A percentile compares a stretch with the other conserved stretches of the same genome.
Conservation (phyloP, 2,329 filamentous ascomycete genomes). For the Fusarium sp. region DNA sequence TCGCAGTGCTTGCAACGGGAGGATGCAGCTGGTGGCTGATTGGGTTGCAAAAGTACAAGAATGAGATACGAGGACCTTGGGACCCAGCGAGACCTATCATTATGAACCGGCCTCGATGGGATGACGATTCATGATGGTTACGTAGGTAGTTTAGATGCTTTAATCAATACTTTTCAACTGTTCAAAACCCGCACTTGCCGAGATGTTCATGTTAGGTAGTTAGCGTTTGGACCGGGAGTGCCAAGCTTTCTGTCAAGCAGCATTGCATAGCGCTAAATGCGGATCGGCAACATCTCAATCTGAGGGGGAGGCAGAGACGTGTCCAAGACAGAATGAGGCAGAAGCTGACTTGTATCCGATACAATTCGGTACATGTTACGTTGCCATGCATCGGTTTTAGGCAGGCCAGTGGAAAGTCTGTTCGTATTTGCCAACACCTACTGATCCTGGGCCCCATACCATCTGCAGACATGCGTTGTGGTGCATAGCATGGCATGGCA, state of each 20-base stretch:
- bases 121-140: slow-evolving; percentile 43
- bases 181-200: background rate
- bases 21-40: slow-evolving; percentile 99
- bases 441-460: background rate
- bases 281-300: background rate
- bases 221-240: background rate
- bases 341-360: background rate
- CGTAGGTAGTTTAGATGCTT: background rate
- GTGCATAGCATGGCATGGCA: background rate
- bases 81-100: slow-evolving; percentile 92
- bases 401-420: background rate
- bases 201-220: background rate
- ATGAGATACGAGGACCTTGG: slow-evolving; percentile 98
- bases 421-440: slow-evolving; percentile 6
- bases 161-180: background rate
- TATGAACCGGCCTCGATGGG: slow-evolving; percentile 68
- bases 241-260: slow-evolving; percentile 15
- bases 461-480: background rate
- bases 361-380: slow-evolving; percentile 2
- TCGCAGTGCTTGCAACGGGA: slow-evolving; percentile 82
- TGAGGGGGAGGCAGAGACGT: background rate
- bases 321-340: background rate
- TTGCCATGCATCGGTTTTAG: background rate
- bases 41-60: slow-evolving; percentile 97
- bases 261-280: background rate